A percentile compares a stretch with the other conserved stretches of the same genome.
Conservation (phyloP, 768 basidiomycete genomes). For the Lactarius deliciosus region DNA sequence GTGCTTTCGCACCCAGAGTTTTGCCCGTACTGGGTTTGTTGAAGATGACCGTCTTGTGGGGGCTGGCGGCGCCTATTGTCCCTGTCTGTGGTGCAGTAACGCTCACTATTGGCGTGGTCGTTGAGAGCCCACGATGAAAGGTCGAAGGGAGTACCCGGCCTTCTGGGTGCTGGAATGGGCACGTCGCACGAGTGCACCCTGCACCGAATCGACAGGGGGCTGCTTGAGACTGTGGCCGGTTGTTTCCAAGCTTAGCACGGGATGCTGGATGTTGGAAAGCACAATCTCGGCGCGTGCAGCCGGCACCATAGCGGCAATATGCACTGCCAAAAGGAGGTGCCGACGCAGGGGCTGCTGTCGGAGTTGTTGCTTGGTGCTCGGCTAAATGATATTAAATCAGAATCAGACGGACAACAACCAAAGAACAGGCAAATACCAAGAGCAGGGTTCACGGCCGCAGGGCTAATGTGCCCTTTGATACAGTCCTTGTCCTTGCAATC, state of each 20-base stretch:
- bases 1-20: constrained; percentile 49
- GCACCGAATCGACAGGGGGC: constrained; percentile 76
- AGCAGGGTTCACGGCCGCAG: constrained; percentile 65
- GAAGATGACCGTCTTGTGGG: constrained; percentile 69
- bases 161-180: constrained; percentile 83
- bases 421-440: constrained; percentile 45
- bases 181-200: constrained; percentile 71
- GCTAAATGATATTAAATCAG: constrained; percentile 17
- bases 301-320: constrained; percentile 79
- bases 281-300: constrained; percentile 84
- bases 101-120: constrained; percentile 58
- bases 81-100: constrained; percentile 64
- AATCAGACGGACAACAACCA: not conserved
- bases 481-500: constrained; percentile 94
- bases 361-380: constrained; percentile 21
- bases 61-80: constrained; percentile 62
- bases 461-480: constrained; percentile 86
- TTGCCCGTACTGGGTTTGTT: constrained; percentile 45
- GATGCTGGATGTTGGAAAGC: constrained; percentile 50
- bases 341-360: constrained; percentile 41
- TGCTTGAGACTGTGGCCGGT: constrained; percentile 21
- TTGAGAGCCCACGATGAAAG: constrained; percentile 76
- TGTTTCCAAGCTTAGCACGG: constrained; percentile 15
- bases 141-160: constrained; percentile 75
- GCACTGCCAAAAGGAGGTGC: constrained; percentile 37